phyloP scores from a whole-genome alignment of 768 basidiomycete genomes.

The Podaxis sp. region DNA sequence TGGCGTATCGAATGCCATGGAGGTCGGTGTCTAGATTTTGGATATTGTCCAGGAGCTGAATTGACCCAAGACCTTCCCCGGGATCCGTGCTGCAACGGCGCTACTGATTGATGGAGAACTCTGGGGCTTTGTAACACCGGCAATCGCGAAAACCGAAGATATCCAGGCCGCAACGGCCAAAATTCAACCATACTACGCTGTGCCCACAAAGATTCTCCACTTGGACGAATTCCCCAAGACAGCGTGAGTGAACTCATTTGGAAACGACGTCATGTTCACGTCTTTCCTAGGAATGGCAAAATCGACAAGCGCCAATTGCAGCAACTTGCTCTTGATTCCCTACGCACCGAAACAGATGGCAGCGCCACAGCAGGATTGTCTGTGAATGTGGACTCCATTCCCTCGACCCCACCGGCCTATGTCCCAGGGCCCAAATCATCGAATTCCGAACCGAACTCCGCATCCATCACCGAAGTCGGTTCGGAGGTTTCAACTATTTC shows the following conservation, averaged over 20 bases:
- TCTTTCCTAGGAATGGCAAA: conserved; percentile 42
- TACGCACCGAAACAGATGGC: conserved; percentile 7
- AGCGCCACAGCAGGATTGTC: conserved; percentile 10
- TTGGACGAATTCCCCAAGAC: conserved; percentile 53
- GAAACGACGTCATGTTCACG: not conserved
- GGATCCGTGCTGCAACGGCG: conserved; percentile 46
- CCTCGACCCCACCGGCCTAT: conserved; percentile 13
- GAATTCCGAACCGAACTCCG: conserved; percentile 13
- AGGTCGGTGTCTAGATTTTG: conserved; percentile 31
- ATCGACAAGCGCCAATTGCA: conserved; percentile 47
- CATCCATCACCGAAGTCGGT: conserved; percentile 21
- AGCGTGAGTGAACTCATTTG: conserved; percentile 29
- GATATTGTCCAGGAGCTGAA: not conserved
- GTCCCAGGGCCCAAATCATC: conserved; percentile 12
- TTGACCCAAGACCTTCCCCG: conserved; percentile 33
- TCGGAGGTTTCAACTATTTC: conserved; percentile 27
- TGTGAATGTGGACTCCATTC: conserved; percentile 15
- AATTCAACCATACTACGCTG: conserved; percentile 59
- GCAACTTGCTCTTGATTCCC: conserved; percentile 29
- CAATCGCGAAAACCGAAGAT: conserved; percentile 30
- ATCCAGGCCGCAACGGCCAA: conserved; percentile 45
- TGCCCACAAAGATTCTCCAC: conserved; percentile 44
- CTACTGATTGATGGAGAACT: conserved; percentile 50
- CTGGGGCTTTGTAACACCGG: conserved; percentile 55
- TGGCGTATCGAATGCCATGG: conserved; percentile 59